Evolutionary conservation across 192 early-diverging fungal genomes (phyloP).

Genomic region (Mortierella claussenii): DNA sequence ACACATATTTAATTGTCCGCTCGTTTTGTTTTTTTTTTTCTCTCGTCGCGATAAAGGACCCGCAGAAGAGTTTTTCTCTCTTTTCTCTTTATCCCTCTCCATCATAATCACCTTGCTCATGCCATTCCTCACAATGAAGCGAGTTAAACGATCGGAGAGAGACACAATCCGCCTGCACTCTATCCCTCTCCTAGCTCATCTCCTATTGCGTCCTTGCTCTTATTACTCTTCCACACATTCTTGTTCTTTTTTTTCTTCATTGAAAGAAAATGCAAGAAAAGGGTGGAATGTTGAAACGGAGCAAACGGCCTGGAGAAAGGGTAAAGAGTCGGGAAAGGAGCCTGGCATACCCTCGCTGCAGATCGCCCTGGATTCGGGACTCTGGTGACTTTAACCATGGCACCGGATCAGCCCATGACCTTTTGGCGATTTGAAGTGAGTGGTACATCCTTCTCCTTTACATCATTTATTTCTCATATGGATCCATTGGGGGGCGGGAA

Average conservation of each 20-base stretch:
- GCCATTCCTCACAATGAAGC: constrained; percentile 17
- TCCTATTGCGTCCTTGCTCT: background rate
- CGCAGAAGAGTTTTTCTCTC: too few relatives aligned
- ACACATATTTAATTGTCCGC: too few relatives aligned
- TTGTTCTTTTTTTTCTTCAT: constrained; percentile 4
- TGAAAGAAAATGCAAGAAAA: background rate
- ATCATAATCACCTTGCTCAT: constrained; percentile 48
- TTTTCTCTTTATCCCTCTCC: constrained; percentile 38
- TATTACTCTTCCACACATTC: background rate
- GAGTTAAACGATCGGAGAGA: constrained; percentile 51
- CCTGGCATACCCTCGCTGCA: constrained; percentile 49
- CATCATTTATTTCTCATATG: background rate
- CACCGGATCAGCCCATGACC: constrained; percentile 50
- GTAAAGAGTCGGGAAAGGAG: constrained; percentile 44
- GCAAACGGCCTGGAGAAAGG: background rate
- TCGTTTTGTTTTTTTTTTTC: background rate
- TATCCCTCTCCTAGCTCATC: too few relatives aligned
- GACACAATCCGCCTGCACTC: constrained; percentile 54
- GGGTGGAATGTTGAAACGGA: constrained; percentile 16
- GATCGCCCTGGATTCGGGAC: constrained; percentile 53
- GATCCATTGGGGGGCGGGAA: constrained; percentile 10
- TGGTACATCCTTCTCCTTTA: constrained; percentile 21
- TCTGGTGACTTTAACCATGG: constrained; percentile 51
- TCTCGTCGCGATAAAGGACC: background rate
- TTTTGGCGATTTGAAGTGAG: constrained; percentile 55